phyloP scores from a whole-genome alignment of 129 eudicot species.

The Chrysanthemum seticuspe region DNA sequence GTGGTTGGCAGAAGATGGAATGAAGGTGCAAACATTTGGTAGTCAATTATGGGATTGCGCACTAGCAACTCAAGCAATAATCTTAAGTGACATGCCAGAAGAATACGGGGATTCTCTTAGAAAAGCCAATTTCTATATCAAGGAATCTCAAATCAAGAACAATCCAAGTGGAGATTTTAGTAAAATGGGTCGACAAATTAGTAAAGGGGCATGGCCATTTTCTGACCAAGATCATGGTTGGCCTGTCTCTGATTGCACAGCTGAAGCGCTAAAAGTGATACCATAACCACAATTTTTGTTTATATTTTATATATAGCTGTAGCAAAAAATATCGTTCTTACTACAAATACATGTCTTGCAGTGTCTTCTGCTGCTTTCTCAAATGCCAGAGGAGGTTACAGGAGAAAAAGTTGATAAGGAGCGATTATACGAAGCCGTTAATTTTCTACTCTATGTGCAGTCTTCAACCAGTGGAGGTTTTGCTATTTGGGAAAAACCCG shows the following conservation, averaged over 20 bases:
- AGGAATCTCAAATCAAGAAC: slow-evolving; percentile 64
- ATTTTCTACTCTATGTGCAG: slow-evolving; percentile 51
- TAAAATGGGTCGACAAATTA: slow-evolving; percentile 53
- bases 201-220: slow-evolving; percentile 81
- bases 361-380: slow-evolving; percentile 57
- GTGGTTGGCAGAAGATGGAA: slow-evolving; percentile 90
- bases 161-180: slow-evolving; percentile 50
- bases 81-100: slow-evolving; percentile 60
- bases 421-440: slow-evolving; percentile 51
- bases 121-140: slow-evolving; percentile 55
- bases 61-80: slow-evolving; percentile 62
- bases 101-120: slow-evolving; percentile 72
- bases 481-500: slow-evolving; percentile 66
- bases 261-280: too few species aligned
- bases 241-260: too few species aligned
- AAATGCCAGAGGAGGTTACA: slow-evolving; percentile 48
- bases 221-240: too few species aligned
- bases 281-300: too few species aligned
- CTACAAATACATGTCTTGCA: neutral
- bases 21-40: slow-evolving; percentile 70
- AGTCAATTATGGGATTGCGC: slow-evolving; percentile 66
- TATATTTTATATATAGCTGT: too few species aligned
- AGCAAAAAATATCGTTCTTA: neutral
- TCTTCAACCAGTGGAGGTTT: slow-evolving; percentile 59
- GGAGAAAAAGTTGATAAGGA: slow-evolving; percentile 48